Base-by-base conservation (phyloP, 352 stramenopile genomes). In the Phytophthora pistaciae region DNA sequence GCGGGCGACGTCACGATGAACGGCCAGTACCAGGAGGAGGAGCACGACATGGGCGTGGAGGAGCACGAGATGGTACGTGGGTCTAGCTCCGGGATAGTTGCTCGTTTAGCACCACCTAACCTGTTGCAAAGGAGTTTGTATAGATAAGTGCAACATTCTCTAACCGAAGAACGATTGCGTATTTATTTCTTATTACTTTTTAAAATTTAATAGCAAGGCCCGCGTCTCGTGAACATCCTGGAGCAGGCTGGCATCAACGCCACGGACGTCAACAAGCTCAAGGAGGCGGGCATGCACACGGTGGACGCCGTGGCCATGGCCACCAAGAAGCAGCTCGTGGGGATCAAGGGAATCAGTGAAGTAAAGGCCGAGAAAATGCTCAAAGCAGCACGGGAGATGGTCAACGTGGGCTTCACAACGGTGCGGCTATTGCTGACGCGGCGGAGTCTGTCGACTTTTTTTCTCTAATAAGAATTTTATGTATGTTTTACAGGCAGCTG, bases 291-390 rank as follows among this genome's bases (percentile, higher is more conserved):
- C 9, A 99, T 99, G 87, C 93, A 99, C 84, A 99, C 98, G 5
- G 93, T 99, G 16, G 98, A 99, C 82, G 96, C 97, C 25, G 96
- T 99, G 60, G 97, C 98, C 4, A 98, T 99, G 89, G 91, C 97
- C 14, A 99, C 98, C 0, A 95, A 99, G 73, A 97, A 98, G 54
- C 97, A 98, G 75, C 88, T 99, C n/a, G 91, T 98, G 18, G 85
- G 96, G 29, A 98, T 99, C 60, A 99, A 99, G 64, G 98, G 98
- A 20, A 99, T 99, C 66, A 99, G 96, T 42, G 98, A 99, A 83
- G 96, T 98, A 48, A 99, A 99, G 70, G 98, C 98, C 1, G 78
- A 98, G 11, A 99, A 99, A 74, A 96, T 99, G 64, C 98, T 99
- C 68, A 98, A 99, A 60, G 95, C 98, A 16, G 95, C 96, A 14